These are phyloP conservation scores for Notholithocarpus densiflorus DNA, from an alignment of 306 rosid genomes.

Conservation along the genomic window DNA sequence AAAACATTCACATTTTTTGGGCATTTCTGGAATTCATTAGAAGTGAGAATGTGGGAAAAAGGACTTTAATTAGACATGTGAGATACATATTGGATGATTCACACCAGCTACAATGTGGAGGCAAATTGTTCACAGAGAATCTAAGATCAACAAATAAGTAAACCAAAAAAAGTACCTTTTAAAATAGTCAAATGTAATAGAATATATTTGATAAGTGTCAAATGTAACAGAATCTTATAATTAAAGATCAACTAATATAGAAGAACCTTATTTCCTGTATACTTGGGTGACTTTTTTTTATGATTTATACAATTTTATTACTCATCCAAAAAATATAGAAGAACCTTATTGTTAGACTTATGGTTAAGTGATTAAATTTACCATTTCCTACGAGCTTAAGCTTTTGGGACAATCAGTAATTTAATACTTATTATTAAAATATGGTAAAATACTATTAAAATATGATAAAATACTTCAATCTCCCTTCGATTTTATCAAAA, in stretches of 20 bases:
- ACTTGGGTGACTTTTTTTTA: no score
- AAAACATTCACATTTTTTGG: conserved; percentile 38
- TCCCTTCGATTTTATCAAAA: background rate
- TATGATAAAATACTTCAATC: background rate
- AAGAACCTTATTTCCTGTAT: no score
- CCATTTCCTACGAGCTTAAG: no score
- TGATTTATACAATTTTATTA: no score
- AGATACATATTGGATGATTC: conserved; percentile 2
- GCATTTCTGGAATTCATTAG: conserved; percentile 43
- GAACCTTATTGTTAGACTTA: no score
- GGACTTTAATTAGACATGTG: conserved; percentile 20
- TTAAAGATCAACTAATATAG: background rate
- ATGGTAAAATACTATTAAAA: background rate
- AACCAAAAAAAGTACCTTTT: background rate
- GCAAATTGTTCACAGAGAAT: conserved; percentile 10
- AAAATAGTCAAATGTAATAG: no score
- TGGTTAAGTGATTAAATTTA: no score
- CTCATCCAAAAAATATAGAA: no score
- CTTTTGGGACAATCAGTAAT: no score
- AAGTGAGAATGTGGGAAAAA: conserved; percentile 22
- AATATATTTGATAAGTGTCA: background rate
- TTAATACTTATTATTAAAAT: no score
- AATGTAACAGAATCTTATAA: background rate
- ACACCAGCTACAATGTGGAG: conserved; percentile 7
- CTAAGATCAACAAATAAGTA: conserved; percentile 1